Percentiles rank a stretch among this genome's conserved stretches.
Conservation (phyloP, 805 yeast species). For the Lachancea thermotolerans region DNA sequence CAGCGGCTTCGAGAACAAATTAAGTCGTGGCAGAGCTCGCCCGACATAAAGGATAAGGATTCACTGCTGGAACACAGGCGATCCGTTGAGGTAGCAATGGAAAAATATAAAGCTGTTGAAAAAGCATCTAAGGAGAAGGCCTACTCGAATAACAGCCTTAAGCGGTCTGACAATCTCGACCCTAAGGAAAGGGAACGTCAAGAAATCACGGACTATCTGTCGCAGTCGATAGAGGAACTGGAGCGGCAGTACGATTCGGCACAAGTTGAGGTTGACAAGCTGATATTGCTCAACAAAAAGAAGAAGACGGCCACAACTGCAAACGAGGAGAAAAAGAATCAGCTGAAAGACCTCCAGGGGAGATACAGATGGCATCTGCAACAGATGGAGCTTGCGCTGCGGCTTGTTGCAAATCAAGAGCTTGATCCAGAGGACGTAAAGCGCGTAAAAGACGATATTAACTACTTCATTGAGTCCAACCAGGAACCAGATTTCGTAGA, state of each 20-base stretch:
- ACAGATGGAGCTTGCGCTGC: slow-evolving; percentile 69
- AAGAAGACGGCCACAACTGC: slow-evolving; percentile 27
- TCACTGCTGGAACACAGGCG: slow-evolving; percentile 70
- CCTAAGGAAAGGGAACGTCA: slow-evolving; percentile 76
- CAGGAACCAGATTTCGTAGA: slow-evolving; percentile 88
- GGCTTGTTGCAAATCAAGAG: slow-evolving; percentile 75
- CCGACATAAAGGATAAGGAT: slow-evolving; percentile 86
- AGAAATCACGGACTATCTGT: slow-evolving; percentile 64
- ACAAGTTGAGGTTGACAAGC: slow-evolving; percentile 45
- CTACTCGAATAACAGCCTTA: slow-evolving; percentile 85
- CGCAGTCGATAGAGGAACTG: slow-evolving; percentile 66
- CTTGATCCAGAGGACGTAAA: slow-evolving; percentile 71
- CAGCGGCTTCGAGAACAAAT: slow-evolving; percentile 93
- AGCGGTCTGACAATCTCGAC: slow-evolving; percentile 54
- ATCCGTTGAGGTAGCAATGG: slow-evolving; percentile 78
- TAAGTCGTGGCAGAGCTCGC: slow-evolving; percentile 89
- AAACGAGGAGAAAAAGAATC: slow-evolving; percentile 37
- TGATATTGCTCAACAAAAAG: slow-evolving; percentile 27
- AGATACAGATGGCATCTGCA: slow-evolving; percentile 77
- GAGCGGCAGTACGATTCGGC: slow-evolving; percentile 73
- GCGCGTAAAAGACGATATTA: slow-evolving; percentile 78
- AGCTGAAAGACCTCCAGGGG: slow-evolving; percentile 51
- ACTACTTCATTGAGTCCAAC: slow-evolving; percentile 85
- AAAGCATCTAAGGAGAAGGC: slow-evolving; percentile 91
- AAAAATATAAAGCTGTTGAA: slow-evolving; percentile 90